Conservation (phyloP, 768 basidiomycete species). For the Mycena albidolilacea region DNA sequence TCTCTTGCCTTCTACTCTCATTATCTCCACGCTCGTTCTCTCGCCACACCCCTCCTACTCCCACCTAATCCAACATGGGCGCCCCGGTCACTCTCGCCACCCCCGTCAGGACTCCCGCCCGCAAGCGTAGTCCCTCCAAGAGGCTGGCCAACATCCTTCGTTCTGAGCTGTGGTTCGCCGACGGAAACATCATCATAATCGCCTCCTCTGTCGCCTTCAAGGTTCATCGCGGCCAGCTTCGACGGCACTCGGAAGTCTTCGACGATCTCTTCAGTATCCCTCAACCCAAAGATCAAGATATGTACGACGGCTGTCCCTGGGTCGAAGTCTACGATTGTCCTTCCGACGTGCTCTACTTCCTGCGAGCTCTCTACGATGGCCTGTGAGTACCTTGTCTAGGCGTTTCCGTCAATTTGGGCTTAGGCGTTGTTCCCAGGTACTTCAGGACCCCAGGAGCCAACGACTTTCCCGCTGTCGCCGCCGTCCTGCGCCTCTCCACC, state of each 20-base stretch:
- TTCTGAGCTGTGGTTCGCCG: constrained; percentile 81
- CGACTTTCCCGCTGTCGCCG: constrained; percentile 73
- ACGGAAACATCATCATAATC: constrained; percentile 79
- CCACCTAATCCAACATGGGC: constrained; percentile 30
- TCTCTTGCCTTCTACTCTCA: constrained; percentile 13
- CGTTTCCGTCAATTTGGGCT: not conserved
- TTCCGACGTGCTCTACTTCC: constrained; percentile 75
- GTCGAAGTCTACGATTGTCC: constrained; percentile 78
- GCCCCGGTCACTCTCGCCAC: constrained; percentile 22
- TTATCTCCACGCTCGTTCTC: not conserved
- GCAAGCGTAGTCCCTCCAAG: constrained; percentile 33
- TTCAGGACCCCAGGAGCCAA: constrained; percentile 64
- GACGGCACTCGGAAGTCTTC: constrained; percentile 86
- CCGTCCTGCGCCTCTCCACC: constrained; percentile 78
- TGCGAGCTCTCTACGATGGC: constrained; percentile 83
- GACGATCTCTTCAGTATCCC: constrained; percentile 76
- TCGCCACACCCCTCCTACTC: not conserved
- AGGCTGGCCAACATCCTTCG: constrained; percentile 50
- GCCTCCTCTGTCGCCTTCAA: constrained; percentile 74
- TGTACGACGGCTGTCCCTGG: constrained; percentile 71
- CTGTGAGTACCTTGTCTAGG: constrained; percentile 62
- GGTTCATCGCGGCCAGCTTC: constrained; percentile 81
- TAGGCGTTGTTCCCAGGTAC: constrained; percentile 59
- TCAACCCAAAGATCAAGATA: constrained; percentile 63
- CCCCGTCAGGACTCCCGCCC: constrained; percentile 29